Evolutionary conservation across 768 basidiomycete species (phyloP).

Genomic region (Boletellus emodensis): DNA sequence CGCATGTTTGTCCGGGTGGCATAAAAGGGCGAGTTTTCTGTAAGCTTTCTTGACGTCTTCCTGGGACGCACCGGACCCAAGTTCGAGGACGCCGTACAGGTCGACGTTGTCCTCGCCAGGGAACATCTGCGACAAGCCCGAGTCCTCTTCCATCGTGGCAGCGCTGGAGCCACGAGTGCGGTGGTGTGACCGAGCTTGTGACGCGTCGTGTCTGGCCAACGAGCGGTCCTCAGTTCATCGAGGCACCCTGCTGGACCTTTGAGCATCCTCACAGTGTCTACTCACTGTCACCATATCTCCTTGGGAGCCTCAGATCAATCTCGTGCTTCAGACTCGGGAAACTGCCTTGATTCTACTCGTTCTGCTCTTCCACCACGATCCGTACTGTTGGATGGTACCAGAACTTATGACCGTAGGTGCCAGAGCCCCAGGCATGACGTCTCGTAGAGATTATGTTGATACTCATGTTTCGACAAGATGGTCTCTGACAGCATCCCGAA

Average conservation of each 20-base stretch:
- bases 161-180: no score
- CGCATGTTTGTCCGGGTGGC: conserved; percentile 90
- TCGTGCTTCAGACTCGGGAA: conserved; percentile 19
- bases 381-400: conserved; percentile 27
- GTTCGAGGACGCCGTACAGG: conserved; percentile 70
- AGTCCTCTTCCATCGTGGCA: conserved; percentile 64
- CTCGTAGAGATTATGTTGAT: conserved; percentile 4
- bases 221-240: no score
- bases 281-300: no score
- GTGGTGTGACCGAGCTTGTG: not conserved
- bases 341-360: conserved; percentile 21
- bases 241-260: no score
- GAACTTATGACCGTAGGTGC: conserved; percentile 10
- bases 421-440: conserved; percentile 16
- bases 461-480: conserved; percentile 14
- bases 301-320: conserved; percentile 31
- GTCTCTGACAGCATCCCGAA: conserved; percentile 10
- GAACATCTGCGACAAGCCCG: conserved; percentile 66
- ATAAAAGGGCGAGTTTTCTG: conserved; percentile 71
- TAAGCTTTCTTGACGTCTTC: conserved; percentile 84
- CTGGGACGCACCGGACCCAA: conserved; percentile 48
- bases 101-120: conserved; percentile 67
- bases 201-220: not conserved
- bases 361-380: conserved; percentile 12
- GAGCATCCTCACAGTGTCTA: no score